A percentile compares a stretch with the other conserved stretches of the same genome.
Conservation (phyloP, 345 rosid genomes). For the Euphorbia tirucalli region DNA sequence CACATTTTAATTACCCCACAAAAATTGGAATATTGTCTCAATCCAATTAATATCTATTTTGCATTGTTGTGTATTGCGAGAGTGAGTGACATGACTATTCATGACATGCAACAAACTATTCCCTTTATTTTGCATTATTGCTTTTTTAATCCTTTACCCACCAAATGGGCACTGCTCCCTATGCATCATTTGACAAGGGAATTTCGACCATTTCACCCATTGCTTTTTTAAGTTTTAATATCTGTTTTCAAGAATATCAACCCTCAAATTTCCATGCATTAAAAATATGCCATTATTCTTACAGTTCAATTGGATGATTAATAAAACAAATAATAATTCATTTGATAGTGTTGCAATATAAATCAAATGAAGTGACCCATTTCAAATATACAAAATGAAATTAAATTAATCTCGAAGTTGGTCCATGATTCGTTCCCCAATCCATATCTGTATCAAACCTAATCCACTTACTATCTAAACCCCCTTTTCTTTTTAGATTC, state of each 20-base stretch:
- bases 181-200: not conserved
- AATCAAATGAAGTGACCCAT: no score
- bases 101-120: no score
- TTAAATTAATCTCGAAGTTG: not conserved
- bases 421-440: conserved; percentile 5
- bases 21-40: conserved; percentile 15
- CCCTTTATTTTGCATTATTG: not conserved
- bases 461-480: conserved; percentile 3
- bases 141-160: not conserved
- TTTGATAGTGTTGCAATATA: no score
- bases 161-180: not conserved
- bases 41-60: conserved; percentile 2
- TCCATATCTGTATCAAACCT: not conserved
- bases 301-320: no score
- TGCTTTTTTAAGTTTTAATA: not conserved
- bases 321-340: no score
- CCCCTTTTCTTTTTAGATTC: not conserved
- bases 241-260: not conserved
- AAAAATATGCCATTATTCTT: no score
- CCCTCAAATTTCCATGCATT: no score
- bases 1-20: conserved; percentile 1
- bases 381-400: not conserved
- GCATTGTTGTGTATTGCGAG: conserved; percentile 13
- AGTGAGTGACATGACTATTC: no score
- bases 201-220: not conserved